These are phyloP conservation scores for Elsinoe perseae DNA, from an alignment of 2,329 filamentous ascomycete species.

Conservation along the genomic window DNA sequence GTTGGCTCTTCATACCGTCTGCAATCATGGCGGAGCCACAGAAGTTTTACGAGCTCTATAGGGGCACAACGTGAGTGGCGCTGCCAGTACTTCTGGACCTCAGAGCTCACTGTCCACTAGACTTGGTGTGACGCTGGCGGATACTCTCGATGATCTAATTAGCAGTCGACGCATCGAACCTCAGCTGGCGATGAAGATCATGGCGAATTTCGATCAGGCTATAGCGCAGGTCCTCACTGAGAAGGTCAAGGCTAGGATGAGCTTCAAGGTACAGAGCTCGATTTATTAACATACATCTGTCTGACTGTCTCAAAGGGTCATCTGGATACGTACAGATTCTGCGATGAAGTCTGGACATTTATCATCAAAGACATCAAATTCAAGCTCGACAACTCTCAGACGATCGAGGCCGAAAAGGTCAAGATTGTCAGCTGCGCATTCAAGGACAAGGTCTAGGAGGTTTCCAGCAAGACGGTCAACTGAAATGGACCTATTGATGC, in stretches of 20 bases:
- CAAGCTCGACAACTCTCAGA: constrained; percentile 75
- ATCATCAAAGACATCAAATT: constrained; percentile 98
- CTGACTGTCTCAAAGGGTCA: constrained; percentile 58
- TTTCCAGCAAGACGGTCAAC: background rate
- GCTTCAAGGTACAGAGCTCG: constrained; percentile 71
- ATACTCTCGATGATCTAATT: constrained; percentile 95
- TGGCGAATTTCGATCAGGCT: constrained; percentile 88
- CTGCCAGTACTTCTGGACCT: background rate
- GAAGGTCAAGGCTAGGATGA: constrained; percentile 81
- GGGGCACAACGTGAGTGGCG: constrained; percentile 76
- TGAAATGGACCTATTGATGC: too few relatives aligned
- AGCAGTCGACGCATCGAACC: constrained; percentile 92
- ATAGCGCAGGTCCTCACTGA: constrained; percentile 87
- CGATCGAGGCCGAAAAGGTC: constrained; percentile 78
- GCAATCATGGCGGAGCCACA: constrained; percentile 40
- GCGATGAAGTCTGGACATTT: constrained; percentile 98
- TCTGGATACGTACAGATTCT: constrained; percentile 93
- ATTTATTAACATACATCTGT: background rate
- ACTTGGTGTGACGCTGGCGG: constrained; percentile 84
- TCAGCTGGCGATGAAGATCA: constrained; percentile 96
- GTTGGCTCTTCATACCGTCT: constrained; percentile 18
- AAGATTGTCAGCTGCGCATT: constrained; percentile 95
- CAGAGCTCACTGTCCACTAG: constrained; percentile 1
- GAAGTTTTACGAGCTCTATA: constrained; percentile 88
- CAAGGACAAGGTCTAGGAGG: constrained; percentile 55